Base-by-base conservation (phyloP, 2,329 filamentous ascomycete genomes). In the Arthrobotrys conoides region DNA sequence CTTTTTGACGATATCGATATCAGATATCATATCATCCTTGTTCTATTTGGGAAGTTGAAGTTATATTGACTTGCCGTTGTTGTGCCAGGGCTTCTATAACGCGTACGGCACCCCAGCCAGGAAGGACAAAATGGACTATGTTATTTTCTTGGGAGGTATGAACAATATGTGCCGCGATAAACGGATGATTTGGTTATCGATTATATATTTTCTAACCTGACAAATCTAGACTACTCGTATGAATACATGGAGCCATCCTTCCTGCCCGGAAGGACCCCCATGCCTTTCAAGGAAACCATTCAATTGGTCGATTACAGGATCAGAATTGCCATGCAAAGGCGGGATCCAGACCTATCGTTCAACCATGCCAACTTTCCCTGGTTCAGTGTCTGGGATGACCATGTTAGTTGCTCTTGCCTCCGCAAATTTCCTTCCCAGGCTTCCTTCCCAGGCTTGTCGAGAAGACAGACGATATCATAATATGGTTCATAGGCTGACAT, bases 151-250 rank as follows among this genome's bases (percentile, higher is more conserved):
- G 44, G 76, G 76, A 71, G 71, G 71, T 73, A 71, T 22, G 71
- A 1, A 55, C 24, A 22, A 16, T 10, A 49, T 61, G 41, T 27
- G 5, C 38, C 27, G 53, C 49, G 33, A 66, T 33, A 24, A 66
- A 30, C 20, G 71, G 81, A 83, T 51, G n/a, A 30, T 59, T 83
- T 63, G 82, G 83, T 30, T 80, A 84, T 76, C 61, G 63, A 51
- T 61, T 64, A 30, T 44, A 68, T n/a, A 20, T 8, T 49, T 30
- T 57, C 64, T 69, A 69, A 72, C 69, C 20, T 63, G 6, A 59
- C 14, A 64, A 67, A 68, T 16, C 86, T 86, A 14, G 87, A 90
- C 83, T 90, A 89, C 82, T 91, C 92, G 76, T 92, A 93, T 82
- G 90, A 92, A 81, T 88, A 87, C 55, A 83, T 85, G 83, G 82